Evolutionary conservation across 192 early-diverging fungal species (phyloP).

Genomic region (Podila minutissima): DNA sequence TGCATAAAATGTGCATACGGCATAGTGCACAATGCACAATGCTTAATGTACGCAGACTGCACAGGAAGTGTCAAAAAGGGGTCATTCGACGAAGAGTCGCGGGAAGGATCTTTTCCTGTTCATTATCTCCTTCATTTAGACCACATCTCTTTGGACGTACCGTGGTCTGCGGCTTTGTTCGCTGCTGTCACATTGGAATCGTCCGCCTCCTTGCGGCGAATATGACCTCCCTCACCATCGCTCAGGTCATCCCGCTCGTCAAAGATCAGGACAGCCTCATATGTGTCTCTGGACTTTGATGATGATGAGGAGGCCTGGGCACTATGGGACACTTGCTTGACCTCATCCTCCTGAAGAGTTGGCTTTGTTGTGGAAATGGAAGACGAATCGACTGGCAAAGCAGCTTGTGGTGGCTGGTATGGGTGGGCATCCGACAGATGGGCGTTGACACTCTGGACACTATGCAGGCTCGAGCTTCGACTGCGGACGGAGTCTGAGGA

Average conservation of each 20-base stretch:
- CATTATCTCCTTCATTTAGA: no score
- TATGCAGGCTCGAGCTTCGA: conserved; percentile 42
- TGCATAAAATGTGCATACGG: no score
- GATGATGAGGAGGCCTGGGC: background rate
- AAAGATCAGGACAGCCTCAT: conserved; percentile 35
- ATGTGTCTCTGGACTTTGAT: conserved; percentile 2
- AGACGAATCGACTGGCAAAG: background rate
- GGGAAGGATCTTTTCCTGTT: no score
- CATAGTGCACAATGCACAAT: no score
- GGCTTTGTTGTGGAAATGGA: background rate
- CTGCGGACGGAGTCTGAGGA: conserved; percentile 14
- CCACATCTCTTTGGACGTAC: background rate
- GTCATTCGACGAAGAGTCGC: no score
- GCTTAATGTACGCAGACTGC: no score
- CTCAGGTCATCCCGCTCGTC: conserved; percentile 40
- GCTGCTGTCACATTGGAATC: conserved; percentile 9
- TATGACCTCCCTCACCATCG: conserved; percentile 18
- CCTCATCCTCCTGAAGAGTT: background rate
- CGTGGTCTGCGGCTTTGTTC: background rate
- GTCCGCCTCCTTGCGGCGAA: background rate
- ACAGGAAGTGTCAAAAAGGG: no score
- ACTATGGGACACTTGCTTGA: background rate
- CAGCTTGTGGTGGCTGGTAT: background rate
- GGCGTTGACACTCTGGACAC: background rate
- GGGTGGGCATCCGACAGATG: background rate